These are phyloP conservation scores for Kwoniella botswanensis DNA, from an alignment of 768 basidiomycete genomes.

Conservation along the genomic window DNA sequence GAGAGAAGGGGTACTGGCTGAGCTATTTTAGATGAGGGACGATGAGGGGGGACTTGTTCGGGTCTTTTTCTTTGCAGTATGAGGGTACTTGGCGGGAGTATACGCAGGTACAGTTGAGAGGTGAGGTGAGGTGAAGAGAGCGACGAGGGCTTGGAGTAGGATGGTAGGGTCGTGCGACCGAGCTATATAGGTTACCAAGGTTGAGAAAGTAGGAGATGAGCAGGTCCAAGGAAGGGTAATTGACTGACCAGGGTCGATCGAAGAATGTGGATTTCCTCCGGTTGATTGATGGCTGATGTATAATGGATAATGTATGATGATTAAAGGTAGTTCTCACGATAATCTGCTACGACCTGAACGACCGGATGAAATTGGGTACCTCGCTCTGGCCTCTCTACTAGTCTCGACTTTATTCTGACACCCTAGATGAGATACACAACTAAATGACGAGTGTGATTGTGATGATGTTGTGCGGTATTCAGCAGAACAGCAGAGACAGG, in stretches of 20 bases:
- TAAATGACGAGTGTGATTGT: background rate
- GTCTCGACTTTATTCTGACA: background rate
- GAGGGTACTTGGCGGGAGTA: background rate
- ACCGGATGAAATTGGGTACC: constrained; percentile 8
- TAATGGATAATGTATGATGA: background rate
- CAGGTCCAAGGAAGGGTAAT: background rate
- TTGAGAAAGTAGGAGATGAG: no score
- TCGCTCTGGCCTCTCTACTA: background rate
- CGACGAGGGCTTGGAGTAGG: background rate
- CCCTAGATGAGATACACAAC: constrained; percentile 5
- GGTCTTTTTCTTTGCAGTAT: background rate
- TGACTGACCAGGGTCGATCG: background rate
- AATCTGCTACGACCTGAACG: background rate
- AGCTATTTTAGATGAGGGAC: constrained; percentile 7
- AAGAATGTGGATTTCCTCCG: background rate
- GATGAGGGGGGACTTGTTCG: background rate
- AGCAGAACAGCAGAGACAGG: background rate
- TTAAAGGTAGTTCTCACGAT: background rate
- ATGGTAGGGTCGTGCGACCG: background rate
- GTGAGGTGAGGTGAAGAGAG: background rate
- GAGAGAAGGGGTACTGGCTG: constrained; percentile 3
- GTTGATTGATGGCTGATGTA: background rate
- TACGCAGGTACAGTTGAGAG: background rate
- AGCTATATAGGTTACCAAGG: background rate
- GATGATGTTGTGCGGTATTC: background rate